Evolutionary conservation across 208 protist species (phyloP).

Genomic region (Acanthamoeba triangularis): DNA sequence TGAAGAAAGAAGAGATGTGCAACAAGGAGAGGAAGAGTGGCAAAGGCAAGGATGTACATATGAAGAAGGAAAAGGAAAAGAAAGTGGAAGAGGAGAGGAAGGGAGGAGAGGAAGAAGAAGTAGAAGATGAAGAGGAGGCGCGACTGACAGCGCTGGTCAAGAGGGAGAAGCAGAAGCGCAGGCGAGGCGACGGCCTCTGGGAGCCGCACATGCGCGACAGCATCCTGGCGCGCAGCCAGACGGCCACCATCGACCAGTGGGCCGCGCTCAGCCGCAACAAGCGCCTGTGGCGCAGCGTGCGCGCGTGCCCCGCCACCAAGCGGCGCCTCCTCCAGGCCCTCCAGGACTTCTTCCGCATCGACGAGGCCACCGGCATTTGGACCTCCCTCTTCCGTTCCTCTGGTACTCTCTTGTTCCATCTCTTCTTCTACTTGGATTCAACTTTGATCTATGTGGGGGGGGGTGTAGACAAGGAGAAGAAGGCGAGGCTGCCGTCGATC

Average conservation of each 20-base stretch:
- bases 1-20: no score
- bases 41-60: no score
- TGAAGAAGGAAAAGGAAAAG: no score
- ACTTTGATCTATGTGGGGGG: no score
- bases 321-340: not conserved
- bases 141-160: not conserved
- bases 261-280: not conserved
- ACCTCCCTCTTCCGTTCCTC: not conserved
- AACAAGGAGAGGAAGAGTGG: no score
- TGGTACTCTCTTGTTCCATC: not conserved
- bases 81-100: no score
- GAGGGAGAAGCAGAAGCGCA: not conserved
- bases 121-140: not conserved
- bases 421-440: no score
- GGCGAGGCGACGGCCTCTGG: not conserved
- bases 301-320: not conserved
- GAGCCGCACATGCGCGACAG: not conserved
- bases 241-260: conserved; percentile 3
- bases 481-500: not conserved
- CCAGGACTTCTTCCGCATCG: not conserved
- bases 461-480: not conserved
- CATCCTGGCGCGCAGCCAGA: not conserved
- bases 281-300: not conserved
- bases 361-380: not conserved
- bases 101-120: not conserved